Conservation (phyloP, 2,329 filamentous ascomycete genomes). For the Pseudogymnoascus sp. region DNA sequence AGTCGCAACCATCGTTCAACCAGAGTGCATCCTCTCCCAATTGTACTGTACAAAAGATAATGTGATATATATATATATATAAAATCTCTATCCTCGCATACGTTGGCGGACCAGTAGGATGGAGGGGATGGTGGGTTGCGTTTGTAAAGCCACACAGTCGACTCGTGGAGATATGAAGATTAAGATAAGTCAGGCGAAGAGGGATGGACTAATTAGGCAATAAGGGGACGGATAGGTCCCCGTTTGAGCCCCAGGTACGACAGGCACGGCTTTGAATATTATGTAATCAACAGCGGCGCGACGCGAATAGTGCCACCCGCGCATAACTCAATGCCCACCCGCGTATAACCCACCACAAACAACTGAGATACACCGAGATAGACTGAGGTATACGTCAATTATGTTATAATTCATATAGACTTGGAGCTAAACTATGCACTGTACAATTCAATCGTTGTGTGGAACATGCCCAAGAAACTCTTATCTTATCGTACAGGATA, state of each 20-base stretch:
- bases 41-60: background rate
- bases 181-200: conserved; percentile 8
- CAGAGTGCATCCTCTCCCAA: background rate
- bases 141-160: background rate
- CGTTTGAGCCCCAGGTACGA: conserved; percentile 9
- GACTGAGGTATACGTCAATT: background rate
- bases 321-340: background rate
- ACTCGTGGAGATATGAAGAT: conserved; percentile 1
- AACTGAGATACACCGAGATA: background rate
- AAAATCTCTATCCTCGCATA: background rate
- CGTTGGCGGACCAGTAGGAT: background rate
- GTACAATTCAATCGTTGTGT: background rate
- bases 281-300: background rate
- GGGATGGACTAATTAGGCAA: conserved; percentile 10
- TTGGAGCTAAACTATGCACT: background rate
- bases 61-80: background rate
- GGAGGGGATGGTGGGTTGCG: conserved; percentile 1
- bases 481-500: conserved; percentile 2
- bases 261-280: background rate
- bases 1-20: conserved; percentile 6
- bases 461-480: background rate
- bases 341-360: conserved; percentile 1
- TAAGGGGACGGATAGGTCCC: conserved; percentile 7
- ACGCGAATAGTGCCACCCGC: background rate
- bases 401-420: background rate